Conservation (phyloP, 768 basidiomycete species). For the Lentinula lateritia region DNA sequence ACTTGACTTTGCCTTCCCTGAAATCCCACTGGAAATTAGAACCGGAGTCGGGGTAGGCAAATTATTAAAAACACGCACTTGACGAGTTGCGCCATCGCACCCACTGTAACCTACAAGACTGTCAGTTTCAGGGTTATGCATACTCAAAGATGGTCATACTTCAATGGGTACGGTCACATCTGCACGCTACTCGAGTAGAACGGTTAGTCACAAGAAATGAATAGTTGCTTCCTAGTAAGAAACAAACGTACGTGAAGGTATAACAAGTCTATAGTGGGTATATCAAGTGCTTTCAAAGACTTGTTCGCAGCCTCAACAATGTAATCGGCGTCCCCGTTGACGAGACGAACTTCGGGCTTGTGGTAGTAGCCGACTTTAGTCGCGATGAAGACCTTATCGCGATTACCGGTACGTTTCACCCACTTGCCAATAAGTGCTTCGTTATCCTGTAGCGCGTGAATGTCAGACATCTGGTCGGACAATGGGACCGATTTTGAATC, state of each 20-base stretch:
- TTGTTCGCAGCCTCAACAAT: conserved; percentile 29
- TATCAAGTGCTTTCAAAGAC: conserved; percentile 36
- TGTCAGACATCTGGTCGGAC: too few relatives aligned
- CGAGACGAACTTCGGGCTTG: conserved; percentile 7
- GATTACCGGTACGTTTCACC: conserved; percentile 35
- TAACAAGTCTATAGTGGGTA: conserved; percentile 38
- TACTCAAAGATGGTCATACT: conserved; percentile 17
- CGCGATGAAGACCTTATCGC: conserved; percentile 40
- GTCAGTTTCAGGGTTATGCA: not conserved
- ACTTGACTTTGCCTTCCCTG: conserved; percentile 37
- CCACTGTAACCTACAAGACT: conserved; percentile 28
- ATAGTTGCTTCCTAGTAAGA: not conserved
- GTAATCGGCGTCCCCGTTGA: conserved; percentile 29
- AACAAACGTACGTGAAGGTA: conserved; percentile 33
- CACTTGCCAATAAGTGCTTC: conserved; percentile 41
- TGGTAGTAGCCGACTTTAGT: conserved; percentile 36
- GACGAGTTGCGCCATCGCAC: conserved; percentile 47
- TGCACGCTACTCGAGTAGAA: not conserved
- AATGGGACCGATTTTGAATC: too few relatives aligned
- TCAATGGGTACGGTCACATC: conserved; percentile 37
- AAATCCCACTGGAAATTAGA: not conserved
- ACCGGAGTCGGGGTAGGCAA: not conserved
- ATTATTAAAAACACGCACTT: conserved; percentile 28
- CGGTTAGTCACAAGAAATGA: too few relatives aligned
- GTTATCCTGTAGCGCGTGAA: conserved; percentile 10